Percentiles rank a stretch among this genome's conserved stretches.
Evolutionary conservation across 257 asterid genomes (phyloP).

Genomic region (Scutellaria galericulata): DNA sequence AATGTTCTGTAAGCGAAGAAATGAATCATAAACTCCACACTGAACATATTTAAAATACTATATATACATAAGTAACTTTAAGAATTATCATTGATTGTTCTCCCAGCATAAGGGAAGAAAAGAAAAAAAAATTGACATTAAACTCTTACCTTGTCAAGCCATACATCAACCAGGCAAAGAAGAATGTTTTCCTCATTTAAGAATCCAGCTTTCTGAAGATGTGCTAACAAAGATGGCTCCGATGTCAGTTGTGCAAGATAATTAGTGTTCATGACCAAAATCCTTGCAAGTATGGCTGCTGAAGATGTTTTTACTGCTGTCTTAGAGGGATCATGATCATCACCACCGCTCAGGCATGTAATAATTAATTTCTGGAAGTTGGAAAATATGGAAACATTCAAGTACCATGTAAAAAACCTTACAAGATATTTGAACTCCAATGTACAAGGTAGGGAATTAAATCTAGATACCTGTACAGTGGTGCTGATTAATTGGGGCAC

Average conservation of each 20-base stretch:
- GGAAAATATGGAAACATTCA: constrained; percentile 27
- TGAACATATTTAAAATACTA: background rate
- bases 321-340: constrained; percentile 85
- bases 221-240: constrained; percentile 68
- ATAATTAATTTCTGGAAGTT: constrained; percentile 65
- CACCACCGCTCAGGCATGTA: constrained; percentile 87
- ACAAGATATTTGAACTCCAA: background rate
- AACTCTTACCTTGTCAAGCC: constrained; percentile 91
- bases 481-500: constrained; percentile 83
- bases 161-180: constrained; percentile 88
- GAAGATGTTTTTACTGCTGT: constrained; percentile 80
- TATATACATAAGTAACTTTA: constrained; percentile 5
- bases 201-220: constrained; percentile 76
- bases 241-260: constrained; percentile 87
- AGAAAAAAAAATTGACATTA: constrained; percentile 11
- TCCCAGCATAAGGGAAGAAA: constrained; percentile 22
- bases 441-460: constrained; percentile 23
- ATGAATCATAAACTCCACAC: constrained; percentile 12
- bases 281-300: constrained; percentile 90
- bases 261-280: constrained; percentile 87
- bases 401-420: constrained; percentile 11
- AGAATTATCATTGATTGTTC: constrained; percentile 9
- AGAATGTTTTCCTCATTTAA: constrained; percentile 82
- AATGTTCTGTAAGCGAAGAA: background rate
- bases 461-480: constrained; percentile 64